Conservation (phyloP, 2,329 filamentous ascomycete genomes). For the Hymenoscyphus linearis region DNA sequence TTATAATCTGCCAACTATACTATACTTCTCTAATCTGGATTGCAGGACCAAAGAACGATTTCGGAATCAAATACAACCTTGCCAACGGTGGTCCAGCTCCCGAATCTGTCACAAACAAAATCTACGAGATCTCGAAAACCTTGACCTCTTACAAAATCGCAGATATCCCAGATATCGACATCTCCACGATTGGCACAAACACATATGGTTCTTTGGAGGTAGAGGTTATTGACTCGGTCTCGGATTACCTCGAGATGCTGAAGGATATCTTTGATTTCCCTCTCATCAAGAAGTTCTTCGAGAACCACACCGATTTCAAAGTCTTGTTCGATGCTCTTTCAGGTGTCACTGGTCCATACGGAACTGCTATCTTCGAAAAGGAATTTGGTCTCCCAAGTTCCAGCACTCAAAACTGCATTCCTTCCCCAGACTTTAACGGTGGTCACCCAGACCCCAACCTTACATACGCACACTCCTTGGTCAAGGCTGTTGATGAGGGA, state of each 20-base stretch:
- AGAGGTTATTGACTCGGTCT: constrained; percentile 88
- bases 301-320: constrained; percentile 84
- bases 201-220: constrained; percentile 85
- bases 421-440: constrained; percentile 91
- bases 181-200: constrained; percentile 73
- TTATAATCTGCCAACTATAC: constrained; percentile 1
- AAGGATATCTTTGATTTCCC: constrained; percentile 99
- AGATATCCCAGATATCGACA: constrained; percentile 81
- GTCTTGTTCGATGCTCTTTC: constrained; percentile 91
- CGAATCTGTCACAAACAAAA: constrained; percentile 96
- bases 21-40: constrained; percentile 9
- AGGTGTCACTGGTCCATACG: constrained; percentile 94
- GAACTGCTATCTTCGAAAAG: constrained; percentile 87
- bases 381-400: constrained; percentile 76
- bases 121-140: constrained; percentile 85
- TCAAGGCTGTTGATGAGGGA: constrained; percentile 87
- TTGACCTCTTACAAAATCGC: constrained; percentile 89
- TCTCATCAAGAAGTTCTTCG: constrained; percentile 91
- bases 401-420: constrained; percentile 86
- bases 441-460: constrained; percentile 98
- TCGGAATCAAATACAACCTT: constrained; percentile 99
- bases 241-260: constrained; percentile 90
- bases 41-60: constrained; percentile 84
- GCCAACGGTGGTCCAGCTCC: constrained; percentile 93
- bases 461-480: constrained; percentile 90